Evolutionary conservation across 73 alveolate genomes (phyloP).

Genomic region (Tetrahymena malaccensis): DNA sequence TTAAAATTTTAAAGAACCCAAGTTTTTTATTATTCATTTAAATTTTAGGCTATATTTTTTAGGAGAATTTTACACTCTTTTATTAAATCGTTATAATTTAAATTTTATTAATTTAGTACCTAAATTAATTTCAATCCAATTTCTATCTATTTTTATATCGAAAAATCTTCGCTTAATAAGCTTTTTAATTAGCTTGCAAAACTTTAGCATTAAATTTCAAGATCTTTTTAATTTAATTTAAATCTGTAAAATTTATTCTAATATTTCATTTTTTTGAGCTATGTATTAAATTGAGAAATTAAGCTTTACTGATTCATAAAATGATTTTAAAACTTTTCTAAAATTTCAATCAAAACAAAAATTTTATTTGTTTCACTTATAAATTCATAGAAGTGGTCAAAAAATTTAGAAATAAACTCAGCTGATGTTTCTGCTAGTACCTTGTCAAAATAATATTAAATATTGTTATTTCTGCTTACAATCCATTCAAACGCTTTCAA

Average conservation of each 20-base stretch:
- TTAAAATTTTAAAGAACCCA: neutral
- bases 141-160: neutral
- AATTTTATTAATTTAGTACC: neutral
- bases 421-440: neutral
- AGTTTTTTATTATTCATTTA: neutral
- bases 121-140: neutral
- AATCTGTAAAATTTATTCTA: neutral
- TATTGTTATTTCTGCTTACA: neutral
- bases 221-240: neutral
- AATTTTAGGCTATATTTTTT: neutral
- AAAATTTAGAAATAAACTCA: neutral
- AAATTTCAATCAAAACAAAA: neutral
- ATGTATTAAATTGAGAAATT: neutral
- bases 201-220: neutral
- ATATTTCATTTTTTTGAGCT: neutral
- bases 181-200: too few relatives aligned
- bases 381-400: neutral
- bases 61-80: neutral
- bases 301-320: neutral
- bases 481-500: neutral
- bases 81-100: too few relatives aligned
- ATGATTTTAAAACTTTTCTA: neutral
- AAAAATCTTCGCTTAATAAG: neutral
- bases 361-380: neutral
- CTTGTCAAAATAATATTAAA: neutral